Conservation (phyloP, 805 yeast genomes). For the Metschnikowia cubensis region DNA sequence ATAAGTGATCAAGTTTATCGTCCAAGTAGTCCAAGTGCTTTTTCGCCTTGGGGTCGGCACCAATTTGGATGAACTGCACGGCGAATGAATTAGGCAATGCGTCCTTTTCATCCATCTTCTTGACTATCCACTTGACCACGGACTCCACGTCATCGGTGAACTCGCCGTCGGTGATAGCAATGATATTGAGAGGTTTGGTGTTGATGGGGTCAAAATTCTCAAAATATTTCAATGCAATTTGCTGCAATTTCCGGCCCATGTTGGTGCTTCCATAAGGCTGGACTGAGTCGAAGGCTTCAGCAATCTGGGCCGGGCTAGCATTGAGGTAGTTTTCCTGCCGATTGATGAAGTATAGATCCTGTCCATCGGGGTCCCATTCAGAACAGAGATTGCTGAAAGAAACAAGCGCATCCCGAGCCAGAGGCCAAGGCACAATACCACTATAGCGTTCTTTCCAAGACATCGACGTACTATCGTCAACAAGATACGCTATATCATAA, state of each 20-base stretch:
- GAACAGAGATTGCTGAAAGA: conserved; percentile 13
- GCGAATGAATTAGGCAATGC: conserved; percentile 15
- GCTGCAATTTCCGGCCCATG: conserved; percentile 15
- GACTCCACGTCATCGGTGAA: conserved; percentile 15
- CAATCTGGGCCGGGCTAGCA: conserved; percentile 11
- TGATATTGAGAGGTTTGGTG: conserved; percentile 14
- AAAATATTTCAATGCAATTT: conserved; percentile 10
- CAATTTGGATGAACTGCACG: conserved; percentile 16
- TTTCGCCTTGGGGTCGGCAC: conserved; percentile 13
- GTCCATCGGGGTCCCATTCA: conserved; percentile 18
- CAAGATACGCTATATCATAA: conserved; percentile 14
- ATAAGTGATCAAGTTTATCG: conserved; percentile 8
- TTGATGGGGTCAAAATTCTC: conserved; percentile 8
- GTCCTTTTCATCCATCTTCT: conserved; percentile 9
- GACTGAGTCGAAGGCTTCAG: conserved; percentile 8
- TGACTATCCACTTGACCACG: conserved; percentile 14
- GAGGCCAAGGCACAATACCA: conserved; percentile 15
- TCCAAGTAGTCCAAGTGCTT: conserved; percentile 11
- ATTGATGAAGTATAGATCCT: conserved; percentile 15
- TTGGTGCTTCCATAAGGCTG: conserved; percentile 15
- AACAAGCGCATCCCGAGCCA: conserved; percentile 13
- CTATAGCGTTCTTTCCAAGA: conserved; percentile 11
- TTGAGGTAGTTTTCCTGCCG: conserved; percentile 4
- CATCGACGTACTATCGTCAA: conserved; percentile 16
- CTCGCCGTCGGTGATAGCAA: conserved; percentile 17